A percentile compares a stretch with the other conserved stretches of the same genome.
phyloP scores from a whole-genome alignment of 2,329 filamentous ascomycete genomes.

The Massarina eburnea region DNA sequence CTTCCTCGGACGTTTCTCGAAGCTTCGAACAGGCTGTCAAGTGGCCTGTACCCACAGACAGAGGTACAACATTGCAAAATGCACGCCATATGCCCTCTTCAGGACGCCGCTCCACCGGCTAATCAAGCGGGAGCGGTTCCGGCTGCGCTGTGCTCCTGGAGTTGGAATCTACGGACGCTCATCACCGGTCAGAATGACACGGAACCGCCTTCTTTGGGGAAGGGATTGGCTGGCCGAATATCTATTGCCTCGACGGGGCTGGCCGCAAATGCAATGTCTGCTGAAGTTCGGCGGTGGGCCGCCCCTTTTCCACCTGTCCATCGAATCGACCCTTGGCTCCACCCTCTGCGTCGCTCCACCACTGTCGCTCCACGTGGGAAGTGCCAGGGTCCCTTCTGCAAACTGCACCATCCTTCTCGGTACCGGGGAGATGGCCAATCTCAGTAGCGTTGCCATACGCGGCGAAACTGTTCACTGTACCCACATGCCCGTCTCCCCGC shows the following conservation, averaged over 20 bases:
- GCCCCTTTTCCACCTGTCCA: not conserved
- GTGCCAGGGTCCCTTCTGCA: constrained; percentile 29
- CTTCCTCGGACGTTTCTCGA: too few relatives aligned
- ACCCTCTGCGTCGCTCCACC: constrained; percentile 25
- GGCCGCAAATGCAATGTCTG: not conserved
- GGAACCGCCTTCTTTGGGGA: constrained; percentile 6
- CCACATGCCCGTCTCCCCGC: constrained; percentile 43
- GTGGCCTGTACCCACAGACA: too few relatives aligned
- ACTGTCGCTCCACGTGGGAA: constrained; percentile 34
- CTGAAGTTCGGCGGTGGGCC: not conserved
- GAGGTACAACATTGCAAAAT: constrained; percentile 31
- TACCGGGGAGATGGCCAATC: constrained; percentile 32
- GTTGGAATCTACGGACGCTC: constrained; percentile 10
- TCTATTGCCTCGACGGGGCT: constrained; percentile 6
- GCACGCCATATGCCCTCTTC: constrained; percentile 27
- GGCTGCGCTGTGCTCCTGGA: constrained; percentile 19
- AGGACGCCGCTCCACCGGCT: constrained; percentile 24
- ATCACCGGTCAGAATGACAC: constrained; percentile 19
- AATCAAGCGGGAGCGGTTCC: constrained; percentile 25
- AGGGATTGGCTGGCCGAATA: constrained; percentile 3
- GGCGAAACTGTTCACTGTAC: constrained; percentile 27
- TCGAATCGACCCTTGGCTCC: constrained; percentile 23
- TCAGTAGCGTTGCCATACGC: constrained; percentile 34
- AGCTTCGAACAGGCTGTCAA: too few relatives aligned
- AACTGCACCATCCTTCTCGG: constrained; percentile 33